Evolutionary conservation across 2,329 filamentous ascomycete species (phyloP).

Genomic region (Alternaria alternata): DNA sequence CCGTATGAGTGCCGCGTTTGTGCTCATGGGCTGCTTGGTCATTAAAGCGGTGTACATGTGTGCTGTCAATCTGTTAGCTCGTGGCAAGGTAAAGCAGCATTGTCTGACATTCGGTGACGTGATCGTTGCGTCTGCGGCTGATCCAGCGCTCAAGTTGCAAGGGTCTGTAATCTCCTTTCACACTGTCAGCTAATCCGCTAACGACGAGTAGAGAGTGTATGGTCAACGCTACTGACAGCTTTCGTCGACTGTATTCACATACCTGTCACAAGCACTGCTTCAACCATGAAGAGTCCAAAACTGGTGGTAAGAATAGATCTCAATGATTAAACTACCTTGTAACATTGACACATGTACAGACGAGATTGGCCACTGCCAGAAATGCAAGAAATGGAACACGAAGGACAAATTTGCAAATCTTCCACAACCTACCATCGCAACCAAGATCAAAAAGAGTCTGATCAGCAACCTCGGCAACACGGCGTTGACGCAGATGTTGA

Average conservation of each 20-base stretch:
- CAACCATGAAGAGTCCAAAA: neutral
- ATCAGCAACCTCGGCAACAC: neutral
- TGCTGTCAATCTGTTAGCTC: neutral
- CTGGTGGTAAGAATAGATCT: neutral
- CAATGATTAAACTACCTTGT: too few relatives aligned
- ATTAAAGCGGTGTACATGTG: neutral
- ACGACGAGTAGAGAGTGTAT: neutral
- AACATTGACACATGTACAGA: neutral
- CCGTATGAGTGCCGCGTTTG: neutral
- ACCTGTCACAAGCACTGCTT: neutral
- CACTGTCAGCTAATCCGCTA: neutral
- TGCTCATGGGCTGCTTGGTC: neutral
- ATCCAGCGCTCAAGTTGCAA: neutral
- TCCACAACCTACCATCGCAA: neutral
- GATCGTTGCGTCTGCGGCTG: neutral
- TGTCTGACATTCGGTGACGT: neutral
- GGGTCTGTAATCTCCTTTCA: neutral
- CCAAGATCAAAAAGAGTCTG: neutral
- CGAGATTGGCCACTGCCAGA: neutral
- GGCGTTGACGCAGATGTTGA: neutral
- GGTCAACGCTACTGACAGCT: neutral
- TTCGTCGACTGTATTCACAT: neutral
- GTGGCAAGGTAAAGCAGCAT: neutral
- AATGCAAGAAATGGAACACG: neutral
- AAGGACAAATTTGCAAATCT: neutral